Percentiles rank a stretch among this genome's conserved stretches.
These are phyloP conservation scores for Globisporangium alternatum DNA, from an alignment of 352 stramenopile species.

Conservation along the genomic window DNA sequence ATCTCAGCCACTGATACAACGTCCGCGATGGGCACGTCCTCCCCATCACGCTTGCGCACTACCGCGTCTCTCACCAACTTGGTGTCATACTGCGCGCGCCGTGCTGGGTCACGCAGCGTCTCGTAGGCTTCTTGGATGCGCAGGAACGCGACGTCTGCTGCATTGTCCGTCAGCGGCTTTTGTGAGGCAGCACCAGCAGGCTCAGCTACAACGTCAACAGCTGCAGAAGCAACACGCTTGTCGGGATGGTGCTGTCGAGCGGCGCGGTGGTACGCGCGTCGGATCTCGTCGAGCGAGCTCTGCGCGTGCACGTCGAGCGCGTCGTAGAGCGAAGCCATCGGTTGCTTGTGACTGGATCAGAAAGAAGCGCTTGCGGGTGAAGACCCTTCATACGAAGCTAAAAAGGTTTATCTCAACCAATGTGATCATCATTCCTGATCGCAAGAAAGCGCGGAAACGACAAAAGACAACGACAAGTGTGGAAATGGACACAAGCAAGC, in stretches of 20 bases:
- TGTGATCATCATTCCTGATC: neutral
- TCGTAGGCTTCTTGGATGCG: constrained; percentile 70
- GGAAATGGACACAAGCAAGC: neutral
- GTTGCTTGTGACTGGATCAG: neutral
- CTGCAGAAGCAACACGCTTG: constrained; percentile 27
- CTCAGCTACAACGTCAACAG: neutral
- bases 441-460: neutral
- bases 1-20: constrained; percentile 50
- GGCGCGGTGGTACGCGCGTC: constrained; percentile 67
- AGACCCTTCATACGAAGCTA: neutral
- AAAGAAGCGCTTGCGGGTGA: neutral
- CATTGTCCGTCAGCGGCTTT: constrained; percentile 1
- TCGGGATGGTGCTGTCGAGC: constrained; percentile 62
- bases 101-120: constrained; percentile 40
- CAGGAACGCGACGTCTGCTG: constrained; percentile 39
- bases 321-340: constrained; percentile 42
- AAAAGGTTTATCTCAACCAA: neutral
- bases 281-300: constrained; percentile 60
- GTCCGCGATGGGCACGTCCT: constrained; percentile 65
- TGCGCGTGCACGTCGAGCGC: constrained; percentile 38
- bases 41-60: constrained; percentile 31
- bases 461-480: neutral
- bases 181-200: neutral
- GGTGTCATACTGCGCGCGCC: constrained; percentile 52
- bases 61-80: constrained; percentile 36